Evolutionary conservation across 2,329 filamentous ascomycete genomes (phyloP), one percentile per base, ranked within the genome.

Genomic region (Blumeria graminis): DNA sequence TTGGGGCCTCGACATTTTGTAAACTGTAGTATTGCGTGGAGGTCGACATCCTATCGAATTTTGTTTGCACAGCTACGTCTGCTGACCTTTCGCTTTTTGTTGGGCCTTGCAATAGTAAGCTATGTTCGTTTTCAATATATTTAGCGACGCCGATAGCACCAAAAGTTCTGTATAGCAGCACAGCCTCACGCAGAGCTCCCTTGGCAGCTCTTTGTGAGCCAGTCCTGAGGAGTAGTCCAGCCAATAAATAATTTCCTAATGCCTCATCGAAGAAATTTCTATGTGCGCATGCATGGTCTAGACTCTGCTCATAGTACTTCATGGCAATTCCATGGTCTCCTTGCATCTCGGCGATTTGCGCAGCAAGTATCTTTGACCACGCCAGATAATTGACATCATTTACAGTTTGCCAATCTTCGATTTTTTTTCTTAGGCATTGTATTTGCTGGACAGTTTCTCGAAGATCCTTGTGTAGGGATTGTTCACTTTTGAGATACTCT

Each of bases 181-280:
- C 72, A 2, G 80, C 76, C 59, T 88, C 84, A 35, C 76, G 74
- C 14, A 89, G 69, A 0, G 82, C 76, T n/a, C 79, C 75, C 56
- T 81, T 76, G 32, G 84, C 85, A 38, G 82, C 81, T 59, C 85
- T 71, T 41, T 78, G 74, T 3, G 82, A 80, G 11, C 76, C 75
- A 59, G 76, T 73, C 13, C 84, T 73, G 56, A 85, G 71, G 59
- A 87, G 78, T 64, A 80, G 81, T 9, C 82, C 82, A 1, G 80
- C 83, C 70, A 88, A 82, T 34, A 88, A 71, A 64, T 86, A 84
- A 63, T 84, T 82, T 14, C 79, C 77, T 1, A 87, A 71, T 0
- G 81, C 84, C 65, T 88, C 82, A 58, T 89, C 84, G 54, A 87
- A 76, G 1, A 75, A 64, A 59, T 84, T 82, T 46, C 74, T 73